Conservation (phyloP, 1,284 basidiomycete genomes). For the Coniophora puteana region DNA sequence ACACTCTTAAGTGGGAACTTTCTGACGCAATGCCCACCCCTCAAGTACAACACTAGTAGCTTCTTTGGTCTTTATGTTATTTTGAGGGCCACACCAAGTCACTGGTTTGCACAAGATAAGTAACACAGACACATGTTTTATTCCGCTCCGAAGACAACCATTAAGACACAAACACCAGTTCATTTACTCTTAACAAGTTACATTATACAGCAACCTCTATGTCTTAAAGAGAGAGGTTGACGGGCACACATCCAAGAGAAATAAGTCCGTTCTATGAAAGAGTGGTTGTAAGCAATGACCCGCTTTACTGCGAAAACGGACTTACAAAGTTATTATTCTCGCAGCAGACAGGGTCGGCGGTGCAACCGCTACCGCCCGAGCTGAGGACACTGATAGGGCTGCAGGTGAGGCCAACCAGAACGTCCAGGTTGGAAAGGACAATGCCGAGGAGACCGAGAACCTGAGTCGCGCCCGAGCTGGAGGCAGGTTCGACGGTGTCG, state of each 20-base stretch:
- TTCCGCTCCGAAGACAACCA: too few species aligned
- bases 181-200: too few species aligned
- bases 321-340: slow-evolving; percentile 2
- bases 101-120: too few species aligned
- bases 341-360: slow-evolving; percentile 1
- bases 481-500: neutral
- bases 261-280: neutral
- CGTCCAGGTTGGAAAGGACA: neutral
- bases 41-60: too few species aligned
- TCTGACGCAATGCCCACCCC: too few species aligned
- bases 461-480: neutral
- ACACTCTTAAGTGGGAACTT: too few species aligned
- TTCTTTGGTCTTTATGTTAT: too few species aligned
- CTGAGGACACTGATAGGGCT: neutral
- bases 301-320: neutral
- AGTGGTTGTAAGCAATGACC: neutral
- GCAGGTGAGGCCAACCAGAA: neutral
- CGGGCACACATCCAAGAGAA: neutral
- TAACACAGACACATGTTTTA: too few species aligned
- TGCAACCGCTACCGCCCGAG: neutral
- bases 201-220: too few species aligned
- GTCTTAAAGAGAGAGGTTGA: too few species aligned
- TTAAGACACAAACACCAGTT: too few species aligned
- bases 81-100: too few species aligned
- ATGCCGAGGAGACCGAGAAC: neutral